A percentile compares a stretch with the other conserved stretches of the same genome.
phyloP scores from a whole-genome alignment of 345 rosid genomes.

The Acer yangbiense region DNA sequence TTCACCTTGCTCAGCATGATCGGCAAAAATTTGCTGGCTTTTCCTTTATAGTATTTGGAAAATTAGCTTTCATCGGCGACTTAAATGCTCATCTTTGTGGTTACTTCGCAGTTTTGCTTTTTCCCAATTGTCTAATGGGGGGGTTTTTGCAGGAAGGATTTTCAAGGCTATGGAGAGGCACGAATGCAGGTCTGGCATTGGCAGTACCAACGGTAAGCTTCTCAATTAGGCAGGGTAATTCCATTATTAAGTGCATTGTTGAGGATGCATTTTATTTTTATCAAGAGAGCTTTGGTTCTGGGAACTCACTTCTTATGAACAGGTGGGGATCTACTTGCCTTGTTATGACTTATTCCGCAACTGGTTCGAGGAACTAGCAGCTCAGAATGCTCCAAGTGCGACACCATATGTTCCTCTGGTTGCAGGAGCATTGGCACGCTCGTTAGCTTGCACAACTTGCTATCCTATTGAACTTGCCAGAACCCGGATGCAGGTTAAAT shows the following conservation, averaged over 20 bases:
- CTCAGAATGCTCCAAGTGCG: slow-evolving; percentile 47
- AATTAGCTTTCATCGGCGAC: background rate
- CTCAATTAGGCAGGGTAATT: background rate
- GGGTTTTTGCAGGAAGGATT: slow-evolving; percentile 75
- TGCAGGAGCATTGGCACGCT: slow-evolving; percentile 88
- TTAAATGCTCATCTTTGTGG: slow-evolving; percentile 11
- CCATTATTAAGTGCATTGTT: slow-evolving; percentile 5
- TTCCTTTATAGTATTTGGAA: background rate
- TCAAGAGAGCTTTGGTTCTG: background rate
- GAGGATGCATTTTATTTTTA: background rate
- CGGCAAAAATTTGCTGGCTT: no score
- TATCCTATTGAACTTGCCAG: slow-evolving; percentile 97
- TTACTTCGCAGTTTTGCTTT: background rate
- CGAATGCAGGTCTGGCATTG: slow-evolving; percentile 91
- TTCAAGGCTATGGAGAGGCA: slow-evolving; percentile 93
- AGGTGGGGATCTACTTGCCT: slow-evolving; percentile 97
- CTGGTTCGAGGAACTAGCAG: slow-evolving; percentile 64
- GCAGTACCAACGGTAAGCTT: slow-evolving; percentile 84
- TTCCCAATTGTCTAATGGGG: slow-evolving; percentile 21
- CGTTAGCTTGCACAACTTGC: slow-evolving; percentile 88
- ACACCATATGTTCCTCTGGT: slow-evolving; percentile 65
- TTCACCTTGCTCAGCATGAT: no score
- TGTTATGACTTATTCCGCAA: slow-evolving; percentile 86
- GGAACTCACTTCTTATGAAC: slow-evolving; percentile 18
- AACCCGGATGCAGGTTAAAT: slow-evolving; percentile 94